These are phyloP conservation scores for Saxophila tyrrhenica DNA, from an alignment of 495 filamentous ascomycete genomes.

Conservation along the genomic window DNA sequence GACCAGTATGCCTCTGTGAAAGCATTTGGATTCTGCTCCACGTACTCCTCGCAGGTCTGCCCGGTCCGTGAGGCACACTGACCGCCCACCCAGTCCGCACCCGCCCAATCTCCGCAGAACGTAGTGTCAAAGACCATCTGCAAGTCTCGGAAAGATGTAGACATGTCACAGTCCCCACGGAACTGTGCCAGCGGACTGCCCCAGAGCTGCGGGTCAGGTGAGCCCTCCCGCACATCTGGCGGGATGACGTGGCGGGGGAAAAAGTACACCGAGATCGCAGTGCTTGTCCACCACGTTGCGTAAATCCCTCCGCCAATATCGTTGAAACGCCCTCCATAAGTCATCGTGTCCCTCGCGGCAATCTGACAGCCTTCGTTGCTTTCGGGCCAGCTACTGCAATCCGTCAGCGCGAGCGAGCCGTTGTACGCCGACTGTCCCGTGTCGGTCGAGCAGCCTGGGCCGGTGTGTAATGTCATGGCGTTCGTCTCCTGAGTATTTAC, in stretches of 20 bases:
- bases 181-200: constrained; percentile 56
- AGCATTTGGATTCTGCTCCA: constrained; percentile 22
- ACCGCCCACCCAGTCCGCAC: constrained; percentile 39
- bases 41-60: constrained; percentile 19
- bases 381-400: too few relatives aligned
- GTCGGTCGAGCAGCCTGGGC: constrained; percentile 13
- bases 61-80: constrained; percentile 11
- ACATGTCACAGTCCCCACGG: constrained; percentile 28
- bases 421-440: too few relatives aligned
- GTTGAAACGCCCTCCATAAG: constrained; percentile 65
- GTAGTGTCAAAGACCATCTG: constrained; percentile 57
- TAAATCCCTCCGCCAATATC: constrained; percentile 59
- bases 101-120: constrained; percentile 84
- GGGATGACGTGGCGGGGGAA: constrained; percentile 56
- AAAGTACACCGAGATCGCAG: constrained; percentile 63
- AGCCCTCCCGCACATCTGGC: constrained; percentile 41
- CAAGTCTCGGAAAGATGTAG: constrained; percentile 22
- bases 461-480: constrained; percentile 55
- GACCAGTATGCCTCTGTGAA: constrained; percentile 27
- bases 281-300: constrained; percentile 62
- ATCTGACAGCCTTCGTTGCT: constrained; percentile 36
- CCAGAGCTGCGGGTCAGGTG: constrained; percentile 51
- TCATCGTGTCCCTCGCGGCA: constrained; percentile 2
- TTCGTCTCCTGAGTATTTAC: constrained; percentile 57
- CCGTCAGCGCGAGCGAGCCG: too few relatives aligned